Evolutionary conservation across 495 filamentous ascomycete species (phyloP).

Genomic region (Annulohypoxylon maeteangense): DNA sequence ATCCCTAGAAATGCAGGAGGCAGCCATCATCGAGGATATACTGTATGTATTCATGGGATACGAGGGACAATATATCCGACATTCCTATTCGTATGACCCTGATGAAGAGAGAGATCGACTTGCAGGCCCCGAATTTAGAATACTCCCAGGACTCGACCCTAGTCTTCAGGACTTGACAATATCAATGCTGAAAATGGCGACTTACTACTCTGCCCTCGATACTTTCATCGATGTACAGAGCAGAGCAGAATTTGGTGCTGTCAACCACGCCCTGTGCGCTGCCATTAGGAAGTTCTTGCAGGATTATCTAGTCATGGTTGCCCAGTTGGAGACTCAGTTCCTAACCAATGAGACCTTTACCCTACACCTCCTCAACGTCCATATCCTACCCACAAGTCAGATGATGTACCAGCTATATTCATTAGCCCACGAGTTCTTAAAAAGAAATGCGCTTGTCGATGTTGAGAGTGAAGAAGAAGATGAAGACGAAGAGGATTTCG

Average conservation of each 20-base stretch:
- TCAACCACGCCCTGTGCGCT: conserved; percentile 95
- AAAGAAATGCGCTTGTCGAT: conserved; percentile 86
- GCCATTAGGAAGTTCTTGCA: conserved; percentile 90
- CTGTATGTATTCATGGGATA: conserved; percentile 98
- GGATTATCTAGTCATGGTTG: conserved; percentile 91
- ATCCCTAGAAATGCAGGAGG: conserved; percentile 82
- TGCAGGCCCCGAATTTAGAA: conserved; percentile 79
- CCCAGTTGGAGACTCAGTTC: conserved; percentile 91
- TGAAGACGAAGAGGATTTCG: conserved; percentile 80
- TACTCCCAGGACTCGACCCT: conserved; percentile 86
- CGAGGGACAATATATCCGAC: conserved; percentile 96
- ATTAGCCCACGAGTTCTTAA: conserved; percentile 85
- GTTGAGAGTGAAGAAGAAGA: conserved; percentile 87
- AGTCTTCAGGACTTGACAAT: conserved; percentile 86
- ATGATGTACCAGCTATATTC: conserved; percentile 90
- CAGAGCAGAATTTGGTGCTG: conserved; percentile 91
- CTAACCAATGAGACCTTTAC: conserved; percentile 89
- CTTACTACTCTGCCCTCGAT: conserved; percentile 89
- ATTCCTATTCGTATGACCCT: conserved; percentile 81
- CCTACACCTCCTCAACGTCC: conserved; percentile 88
- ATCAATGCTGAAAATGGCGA: conserved; percentile 95
- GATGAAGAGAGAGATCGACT: conserved; percentile 85
- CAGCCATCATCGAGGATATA: conserved; percentile 86
- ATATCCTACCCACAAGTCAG: conserved; percentile 87
- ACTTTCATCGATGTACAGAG: conserved; percentile 94